Evolutionary conservation across 345 rosid species (phyloP).

Genomic region (Syzygium jambos): DNA sequence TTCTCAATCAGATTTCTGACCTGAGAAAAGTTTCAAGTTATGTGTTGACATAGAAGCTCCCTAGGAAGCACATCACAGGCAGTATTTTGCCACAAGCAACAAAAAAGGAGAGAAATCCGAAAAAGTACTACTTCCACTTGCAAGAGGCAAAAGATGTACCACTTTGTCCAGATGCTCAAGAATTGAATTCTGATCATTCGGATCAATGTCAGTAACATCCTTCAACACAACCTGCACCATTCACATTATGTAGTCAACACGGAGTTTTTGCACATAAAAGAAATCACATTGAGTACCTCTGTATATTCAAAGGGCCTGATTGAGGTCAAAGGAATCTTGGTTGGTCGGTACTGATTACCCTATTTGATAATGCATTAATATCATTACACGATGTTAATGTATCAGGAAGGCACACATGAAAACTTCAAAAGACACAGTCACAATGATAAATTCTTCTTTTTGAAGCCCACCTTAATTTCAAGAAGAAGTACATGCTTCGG

Average conservation of each 20-base stretch:
- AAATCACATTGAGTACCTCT: slow-evolving; percentile 42
- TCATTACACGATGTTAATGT: not conserved
- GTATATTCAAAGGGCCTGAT: slow-evolving; percentile 92
- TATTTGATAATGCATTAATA: slow-evolving; percentile 14
- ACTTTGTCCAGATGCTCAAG: slow-evolving; percentile 89
- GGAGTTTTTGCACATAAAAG: not conserved
- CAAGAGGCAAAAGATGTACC: slow-evolving; percentile 33
- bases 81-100: not conserved
- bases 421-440: not conserved
- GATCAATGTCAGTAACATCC: slow-evolving; percentile 81
- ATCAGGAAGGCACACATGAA: not conserved
- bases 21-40: slow-evolving; percentile 24
- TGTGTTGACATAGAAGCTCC: not conserved
- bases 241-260: slow-evolving; percentile 11
- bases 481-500: slow-evolving; percentile 96
- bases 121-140: not conserved
- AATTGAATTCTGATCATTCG: slow-evolving; percentile 90
- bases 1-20: slow-evolving; percentile 78
- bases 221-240: slow-evolving; percentile 66
- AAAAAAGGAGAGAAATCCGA: not conserved
- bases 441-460: not conserved
- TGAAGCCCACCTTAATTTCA: slow-evolving; percentile 74
- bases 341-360: slow-evolving; percentile 98
- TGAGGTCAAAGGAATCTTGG: slow-evolving; percentile 90
- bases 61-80: not conserved